A percentile compares a stretch with the other conserved stretches of the same genome.
phyloP scores from a whole-genome alignment of 1,284 basidiomycete genomes.

The Mycena citricolor region DNA sequence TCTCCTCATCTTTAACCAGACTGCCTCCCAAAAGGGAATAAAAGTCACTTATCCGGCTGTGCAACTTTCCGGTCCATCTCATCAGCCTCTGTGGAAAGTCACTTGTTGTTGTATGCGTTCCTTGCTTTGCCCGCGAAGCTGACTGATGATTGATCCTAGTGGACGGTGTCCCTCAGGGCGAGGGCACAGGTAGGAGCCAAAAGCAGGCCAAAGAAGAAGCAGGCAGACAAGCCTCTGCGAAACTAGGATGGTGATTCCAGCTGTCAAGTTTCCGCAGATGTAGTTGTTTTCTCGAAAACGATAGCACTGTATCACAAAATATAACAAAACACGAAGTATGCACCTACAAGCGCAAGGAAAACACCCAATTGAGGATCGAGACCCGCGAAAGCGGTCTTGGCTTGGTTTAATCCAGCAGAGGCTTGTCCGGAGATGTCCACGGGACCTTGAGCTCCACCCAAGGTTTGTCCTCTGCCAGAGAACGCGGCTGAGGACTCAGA shows the following conservation, averaged over 20 bases:
- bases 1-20: conserved; percentile 53
- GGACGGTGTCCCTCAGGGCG: conserved; percentile 41
- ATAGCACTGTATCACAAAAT: conserved; percentile 22
- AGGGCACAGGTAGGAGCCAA: conserved; percentile 48
- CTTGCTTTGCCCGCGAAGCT: neutral
- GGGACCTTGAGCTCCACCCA: conserved; percentile 49
- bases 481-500: conserved; percentile 46
- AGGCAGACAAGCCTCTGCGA: conserved; percentile 46
- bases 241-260: conserved; percentile 44
- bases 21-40: conserved; percentile 42
- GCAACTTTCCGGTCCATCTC: conserved; percentile 44
- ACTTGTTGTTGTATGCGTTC: conserved; percentile 44
- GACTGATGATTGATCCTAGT: conserved; percentile 36
- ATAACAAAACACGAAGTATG: conserved; percentile 68
- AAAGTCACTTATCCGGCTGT: conserved; percentile 43
- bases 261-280: no score
- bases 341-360: conserved; percentile 52
- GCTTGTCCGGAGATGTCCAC: conserved; percentile 34
- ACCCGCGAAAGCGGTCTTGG: conserved; percentile 39
- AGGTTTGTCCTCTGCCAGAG: conserved; percentile 68
- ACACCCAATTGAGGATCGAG: conserved; percentile 68
- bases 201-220: conserved; percentile 59
- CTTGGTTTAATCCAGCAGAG: conserved; percentile 34
- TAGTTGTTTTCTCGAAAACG: neutral
- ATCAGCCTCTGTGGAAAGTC: conserved; percentile 55